Conservation (phyloP, 106 monocot genomes). For the Phalaenopsis equestris region DNA sequence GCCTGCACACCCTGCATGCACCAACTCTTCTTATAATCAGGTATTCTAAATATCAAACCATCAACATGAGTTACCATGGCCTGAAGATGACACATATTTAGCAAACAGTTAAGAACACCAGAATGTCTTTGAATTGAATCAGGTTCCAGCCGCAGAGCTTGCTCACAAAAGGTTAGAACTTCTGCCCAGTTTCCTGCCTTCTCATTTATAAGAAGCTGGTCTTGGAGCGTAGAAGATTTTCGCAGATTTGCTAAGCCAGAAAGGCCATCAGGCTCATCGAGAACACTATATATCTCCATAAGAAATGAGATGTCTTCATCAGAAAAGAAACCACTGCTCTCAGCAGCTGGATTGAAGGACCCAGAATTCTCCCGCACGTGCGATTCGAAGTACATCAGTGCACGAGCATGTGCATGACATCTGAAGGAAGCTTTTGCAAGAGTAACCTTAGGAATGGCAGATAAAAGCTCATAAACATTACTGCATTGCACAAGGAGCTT, state of each 20-base stretch:
- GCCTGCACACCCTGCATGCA: conserved; percentile 99
- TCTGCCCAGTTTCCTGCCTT: conserved; percentile 98
- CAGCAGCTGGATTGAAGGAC: conserved; percentile 86
- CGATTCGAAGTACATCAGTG: conserved; percentile 84
- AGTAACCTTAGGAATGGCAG: conserved; percentile 93
- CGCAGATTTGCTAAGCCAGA: conserved; percentile 76
- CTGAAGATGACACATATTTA: conserved; percentile 98
- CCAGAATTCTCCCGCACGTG: conserved; percentile 83
- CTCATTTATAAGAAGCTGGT: conserved; percentile 89
- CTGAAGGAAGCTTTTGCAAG: conserved; percentile 81
- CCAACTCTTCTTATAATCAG: conserved; percentile 84
- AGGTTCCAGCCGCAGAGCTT: conserved; percentile 92
- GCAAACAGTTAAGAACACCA: conserved; percentile 82
- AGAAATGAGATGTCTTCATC: conserved; percentile 94
- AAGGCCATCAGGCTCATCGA: conserved; percentile 98
- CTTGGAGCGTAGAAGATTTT: conserved; percentile 63
- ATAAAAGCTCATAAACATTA: conserved; percentile 78
- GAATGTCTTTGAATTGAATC: conserved; percentile 81
- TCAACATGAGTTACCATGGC: conserved; percentile 99
- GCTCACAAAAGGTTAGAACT: conserved; percentile 82
- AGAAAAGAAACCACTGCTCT: conserved; percentile 51
- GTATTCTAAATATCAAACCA: conserved; percentile 77
- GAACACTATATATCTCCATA: conserved; percentile 93
- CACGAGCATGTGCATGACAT: conserved; percentile 92
- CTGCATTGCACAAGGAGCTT: conserved; percentile 60